These are phyloP conservation scores for Rhododendron griersonianum DNA, from an alignment of 148 eudicot genomes.

Conservation along the genomic window DNA sequence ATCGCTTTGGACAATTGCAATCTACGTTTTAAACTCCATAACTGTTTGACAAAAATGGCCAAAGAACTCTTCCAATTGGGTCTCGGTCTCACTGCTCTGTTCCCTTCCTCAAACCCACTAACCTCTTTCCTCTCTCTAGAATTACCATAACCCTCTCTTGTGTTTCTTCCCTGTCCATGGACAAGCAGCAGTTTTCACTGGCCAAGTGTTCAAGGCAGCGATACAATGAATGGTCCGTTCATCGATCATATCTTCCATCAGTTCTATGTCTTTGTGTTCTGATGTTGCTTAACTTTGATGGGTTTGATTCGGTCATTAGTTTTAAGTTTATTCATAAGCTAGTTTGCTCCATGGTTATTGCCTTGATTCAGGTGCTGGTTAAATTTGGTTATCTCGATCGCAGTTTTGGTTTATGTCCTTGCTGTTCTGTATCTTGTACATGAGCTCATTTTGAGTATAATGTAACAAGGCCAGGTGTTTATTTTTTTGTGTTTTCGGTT, in stretches of 20 bases:
- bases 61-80: conserved; percentile 33
- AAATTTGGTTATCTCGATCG: not conserved
- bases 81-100: conserved; percentile 15
- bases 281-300: not conserved
- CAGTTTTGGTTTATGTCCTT: not conserved
- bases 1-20: conserved; percentile 37
- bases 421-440: not conserved
- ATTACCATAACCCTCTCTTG: conserved; percentile 8
- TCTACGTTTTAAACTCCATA: conserved; percentile 38
- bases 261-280: conserved; percentile 4
- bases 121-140: conserved; percentile 23
- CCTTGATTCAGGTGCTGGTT: not conserved
- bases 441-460: not conserved
- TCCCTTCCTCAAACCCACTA: conserved; percentile 32
- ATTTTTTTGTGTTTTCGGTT: not conserved
- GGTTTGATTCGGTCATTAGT: not conserved
- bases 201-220: conserved; percentile 59
- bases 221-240: conserved; percentile 72
- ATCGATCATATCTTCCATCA: not conserved
- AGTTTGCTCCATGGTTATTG: not conserved
- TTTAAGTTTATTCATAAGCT: not conserved
- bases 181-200: conserved; percentile 42
- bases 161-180: conserved; percentile 30
- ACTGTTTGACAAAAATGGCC: conserved; percentile 47
- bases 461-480: not conserved